Base-by-base conservation (phyloP, 2,329 filamentous ascomycete species). In the Verticillium klebahnii region DNA sequence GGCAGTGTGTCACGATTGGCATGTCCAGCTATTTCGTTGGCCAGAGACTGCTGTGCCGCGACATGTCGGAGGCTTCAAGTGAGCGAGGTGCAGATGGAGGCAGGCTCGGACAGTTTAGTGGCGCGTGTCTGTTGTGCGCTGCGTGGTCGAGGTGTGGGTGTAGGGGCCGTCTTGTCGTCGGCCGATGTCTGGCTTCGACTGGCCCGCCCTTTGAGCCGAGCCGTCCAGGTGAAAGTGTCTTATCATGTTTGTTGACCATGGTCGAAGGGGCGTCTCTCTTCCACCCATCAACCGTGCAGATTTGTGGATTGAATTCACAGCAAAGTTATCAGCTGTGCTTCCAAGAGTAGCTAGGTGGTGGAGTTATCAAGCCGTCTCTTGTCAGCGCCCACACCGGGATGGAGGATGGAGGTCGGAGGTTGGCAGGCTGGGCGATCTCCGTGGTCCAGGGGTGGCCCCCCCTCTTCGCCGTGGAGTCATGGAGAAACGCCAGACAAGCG, bases 401-500 rank as follows among this genome's bases (percentile, higher is more conserved):
- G 37, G 37, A 57, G 60, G 57, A 62, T 31, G 58, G 14, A 60
- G n/a, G n/a, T 50, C 3, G 19, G 45, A 23, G 19, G 45, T 50
- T 50, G 45, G 45, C 45, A 56, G 14, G 32, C 31, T 56, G 54
- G 17, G 54, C 25, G 54, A 34, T 34, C 25, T 32, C 14, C 14
- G 29, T 34, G 54, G 31, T 19, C 25, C 23, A 29, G 29, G 23
- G 11, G 14, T 25, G 14, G 4, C 54, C 31, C 15, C 31, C 14
- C 54, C 54, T 56, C 29, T 31, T 23, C 19, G 29, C 36, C 61
- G 55, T 57, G 59, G 55, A 31, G n/a, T 11, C 19, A n/a, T 45
- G 57, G 57, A 59, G 34, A 60, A 34, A 50, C 61, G 60, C 60
- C 52, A 64, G 60, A 61, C 58, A 64, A 65, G 62, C 64, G 62